Base-by-base conservation (phyloP, 331 rosid genomes). In the Acacia concinna region DNA sequence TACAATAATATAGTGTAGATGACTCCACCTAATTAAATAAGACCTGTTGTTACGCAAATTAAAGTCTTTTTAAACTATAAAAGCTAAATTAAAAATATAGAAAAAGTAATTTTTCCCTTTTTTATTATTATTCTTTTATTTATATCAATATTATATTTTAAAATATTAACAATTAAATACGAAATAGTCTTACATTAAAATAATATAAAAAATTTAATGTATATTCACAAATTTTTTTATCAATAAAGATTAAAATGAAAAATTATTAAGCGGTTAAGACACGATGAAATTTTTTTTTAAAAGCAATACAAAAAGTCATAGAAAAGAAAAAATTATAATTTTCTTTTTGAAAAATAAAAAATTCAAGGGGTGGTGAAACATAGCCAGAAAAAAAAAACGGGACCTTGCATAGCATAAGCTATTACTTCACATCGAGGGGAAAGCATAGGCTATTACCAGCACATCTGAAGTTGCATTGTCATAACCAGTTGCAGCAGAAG, bases 401-500 rank as follows among this genome's bases (percentile, higher is more conserved):
- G n/a, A n/a, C n/a, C 44, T 40, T 40, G 7, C 44, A 40, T 40
- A 38, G 1, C 9, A 40, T 40, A 40, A 8, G 44, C 8, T 40
- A 40, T 40, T n/a, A n/a, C n/a, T n/a, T n/a, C n/a, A n/a, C n/a
- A n/a, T n/a, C n/a, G n/a, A n/a, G n/a, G n/a, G n/a, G n/a, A n/a
- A n/a, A n/a, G n/a, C n/a, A n/a, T 3, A 27, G 13, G 54, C 11
- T 56, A 43, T 56, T 74, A 94, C 98, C 73, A 94, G 86, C 6
- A 94, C 98, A 54, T 80, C 74, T 2, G 98, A 89, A 85, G 98
- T 94, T 25, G 94, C 96, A 47, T 93, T 92, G 64, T 94, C 98
- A 73, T 92, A 94, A 72, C 98, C 98, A 73, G 92, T 86, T 21
- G 91, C 98, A 49, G 98, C 98, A 43, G 98, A 94, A 76, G 97